Percentiles rank a stretch among this genome's conserved stretches.
Conservation (phyloP, 139 green algal genomes). For the Asterochloris sp. region DNA sequence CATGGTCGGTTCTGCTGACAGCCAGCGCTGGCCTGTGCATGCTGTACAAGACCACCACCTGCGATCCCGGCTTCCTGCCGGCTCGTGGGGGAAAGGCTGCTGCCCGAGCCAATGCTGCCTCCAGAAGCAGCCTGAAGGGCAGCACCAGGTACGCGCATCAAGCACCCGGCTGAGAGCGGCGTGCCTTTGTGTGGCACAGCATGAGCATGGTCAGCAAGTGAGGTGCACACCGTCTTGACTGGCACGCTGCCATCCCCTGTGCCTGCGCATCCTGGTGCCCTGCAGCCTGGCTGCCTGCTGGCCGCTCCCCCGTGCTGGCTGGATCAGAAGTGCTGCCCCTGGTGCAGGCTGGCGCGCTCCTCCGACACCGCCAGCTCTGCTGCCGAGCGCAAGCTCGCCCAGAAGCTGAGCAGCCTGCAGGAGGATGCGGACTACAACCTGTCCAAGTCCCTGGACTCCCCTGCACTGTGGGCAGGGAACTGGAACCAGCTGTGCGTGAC, state of each 20-base stretch:
- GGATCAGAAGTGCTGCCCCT: background rate
- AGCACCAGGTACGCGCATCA: background rate
- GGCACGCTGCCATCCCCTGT: too few species aligned
- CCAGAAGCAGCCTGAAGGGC: background rate
- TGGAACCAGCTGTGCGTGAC: constrained; percentile 89
- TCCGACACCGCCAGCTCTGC: background rate
- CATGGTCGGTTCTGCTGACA: constrained; percentile 32
- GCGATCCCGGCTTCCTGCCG: constrained; percentile 74
- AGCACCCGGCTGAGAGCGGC: background rate
- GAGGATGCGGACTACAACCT: constrained; percentile 1
- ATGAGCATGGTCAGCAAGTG: too few species aligned
- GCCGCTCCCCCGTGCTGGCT: too few species aligned
- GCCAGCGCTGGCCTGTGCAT: constrained; percentile 55
- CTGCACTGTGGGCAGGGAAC: constrained; percentile 78
- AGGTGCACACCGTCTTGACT: too few species aligned
- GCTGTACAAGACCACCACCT: constrained; percentile 72
- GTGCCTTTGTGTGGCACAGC: too few species aligned
- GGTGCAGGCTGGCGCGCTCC: background rate
- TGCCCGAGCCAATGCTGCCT: background rate
- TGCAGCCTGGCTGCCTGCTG: too few species aligned
- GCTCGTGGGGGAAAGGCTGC: background rate
- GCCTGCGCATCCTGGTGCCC: too few species aligned
- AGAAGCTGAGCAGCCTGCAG: background rate
- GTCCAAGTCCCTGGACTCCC: constrained; percentile 66
- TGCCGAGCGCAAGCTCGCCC: background rate